Evolutionary conservation across 2,329 filamentous ascomycete genomes (phyloP).

Genomic region (Neofusicoccum laricinum): DNA sequence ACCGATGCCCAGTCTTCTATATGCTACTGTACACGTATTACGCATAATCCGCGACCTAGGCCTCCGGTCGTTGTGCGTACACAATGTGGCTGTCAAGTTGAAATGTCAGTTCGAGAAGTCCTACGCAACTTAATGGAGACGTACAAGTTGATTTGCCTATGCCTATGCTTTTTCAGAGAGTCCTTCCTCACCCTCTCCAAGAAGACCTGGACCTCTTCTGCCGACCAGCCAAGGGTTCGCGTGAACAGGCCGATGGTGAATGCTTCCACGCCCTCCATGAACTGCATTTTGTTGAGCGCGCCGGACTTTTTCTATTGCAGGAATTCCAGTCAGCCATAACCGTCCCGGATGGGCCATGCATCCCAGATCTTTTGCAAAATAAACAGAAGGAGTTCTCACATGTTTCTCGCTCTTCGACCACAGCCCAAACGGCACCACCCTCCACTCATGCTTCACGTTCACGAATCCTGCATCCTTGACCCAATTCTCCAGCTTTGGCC

Average conservation of each 20-base stretch:
- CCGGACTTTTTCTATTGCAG: slow-evolving; percentile 18
- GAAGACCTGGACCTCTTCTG: slow-evolving; percentile 43
- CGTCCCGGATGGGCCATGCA: too few relatives aligned
- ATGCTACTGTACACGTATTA: background rate
- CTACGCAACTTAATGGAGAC: background rate
- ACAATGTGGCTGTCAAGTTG: background rate
- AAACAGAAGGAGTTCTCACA: background rate
- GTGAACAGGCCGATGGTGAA: slow-evolving; percentile 43
- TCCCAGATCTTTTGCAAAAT: background rate
- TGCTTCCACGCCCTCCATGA: slow-evolving; percentile 41
- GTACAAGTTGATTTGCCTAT: slow-evolving; percentile 6
- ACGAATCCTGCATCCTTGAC: slow-evolving; percentile 45
- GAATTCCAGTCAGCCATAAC: background rate
- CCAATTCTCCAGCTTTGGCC: slow-evolving; percentile 36
- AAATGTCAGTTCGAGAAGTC: background rate
- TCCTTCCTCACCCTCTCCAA: slow-evolving; percentile 25
- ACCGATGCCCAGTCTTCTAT: background rate
- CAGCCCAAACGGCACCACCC: slow-evolving; percentile 21
- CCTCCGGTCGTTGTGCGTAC: background rate
- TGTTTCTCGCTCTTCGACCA: slow-evolving; percentile 23
- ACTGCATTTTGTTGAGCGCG: slow-evolving; percentile 37
- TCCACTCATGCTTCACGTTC: slow-evolving; percentile 34
- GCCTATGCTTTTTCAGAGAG: slow-evolving; percentile 18
- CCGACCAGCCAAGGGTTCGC: slow-evolving; percentile 40
- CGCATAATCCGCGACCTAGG: background rate